Percentiles rank a stretch among this genome's conserved stretches.
Evolutionary conservation across 208 protist genomes (phyloP).

Genomic region (Lotmaria passim): DNA sequence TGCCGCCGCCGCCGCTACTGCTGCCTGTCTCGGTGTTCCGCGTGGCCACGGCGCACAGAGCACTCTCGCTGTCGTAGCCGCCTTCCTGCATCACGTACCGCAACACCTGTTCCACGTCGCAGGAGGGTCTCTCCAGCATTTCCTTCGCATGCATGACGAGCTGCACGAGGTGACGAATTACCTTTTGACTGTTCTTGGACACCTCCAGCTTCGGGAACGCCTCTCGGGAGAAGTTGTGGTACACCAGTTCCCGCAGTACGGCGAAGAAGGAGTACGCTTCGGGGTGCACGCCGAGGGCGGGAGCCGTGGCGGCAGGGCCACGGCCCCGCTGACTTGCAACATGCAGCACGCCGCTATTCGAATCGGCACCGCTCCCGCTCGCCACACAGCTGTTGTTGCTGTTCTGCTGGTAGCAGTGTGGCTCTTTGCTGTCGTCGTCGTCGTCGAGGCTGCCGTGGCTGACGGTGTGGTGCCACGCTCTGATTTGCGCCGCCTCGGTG

Average conservation of each 20-base stretch:
- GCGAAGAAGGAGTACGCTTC: constrained; percentile 56
- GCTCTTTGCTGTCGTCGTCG: background rate
- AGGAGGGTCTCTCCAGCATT: constrained; percentile 40
- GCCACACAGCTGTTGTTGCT: too few species aligned
- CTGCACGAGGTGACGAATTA: constrained; percentile 43
- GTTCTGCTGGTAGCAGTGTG: background rate
- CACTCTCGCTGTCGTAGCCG: constrained; percentile 51
- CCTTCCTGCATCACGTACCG: constrained; percentile 45
- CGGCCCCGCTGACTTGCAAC: background rate
- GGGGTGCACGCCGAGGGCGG: constrained; percentile 23
- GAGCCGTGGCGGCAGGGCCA: background rate
- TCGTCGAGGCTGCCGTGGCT: background rate
- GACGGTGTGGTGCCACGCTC: constrained; percentile 22
- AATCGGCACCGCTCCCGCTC: too few species aligned
- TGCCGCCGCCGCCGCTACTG: background rate
- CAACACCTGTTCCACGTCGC: constrained; percentile 54
- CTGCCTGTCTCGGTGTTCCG: background rate
- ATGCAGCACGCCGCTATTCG: background rate
- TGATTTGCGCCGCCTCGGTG: constrained; percentile 19
- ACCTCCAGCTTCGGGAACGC: constrained; percentile 46
- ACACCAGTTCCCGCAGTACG: constrained; percentile 56
- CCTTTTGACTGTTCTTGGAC: constrained; percentile 50
- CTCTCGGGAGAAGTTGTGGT: constrained; percentile 51
- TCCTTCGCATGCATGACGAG: constrained; percentile 43
- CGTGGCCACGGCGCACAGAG: constrained; percentile 10